Evolutionary conservation across 2,329 filamentous ascomycete species (phyloP).

Genomic region (Sclerotinia nivalis): DNA sequence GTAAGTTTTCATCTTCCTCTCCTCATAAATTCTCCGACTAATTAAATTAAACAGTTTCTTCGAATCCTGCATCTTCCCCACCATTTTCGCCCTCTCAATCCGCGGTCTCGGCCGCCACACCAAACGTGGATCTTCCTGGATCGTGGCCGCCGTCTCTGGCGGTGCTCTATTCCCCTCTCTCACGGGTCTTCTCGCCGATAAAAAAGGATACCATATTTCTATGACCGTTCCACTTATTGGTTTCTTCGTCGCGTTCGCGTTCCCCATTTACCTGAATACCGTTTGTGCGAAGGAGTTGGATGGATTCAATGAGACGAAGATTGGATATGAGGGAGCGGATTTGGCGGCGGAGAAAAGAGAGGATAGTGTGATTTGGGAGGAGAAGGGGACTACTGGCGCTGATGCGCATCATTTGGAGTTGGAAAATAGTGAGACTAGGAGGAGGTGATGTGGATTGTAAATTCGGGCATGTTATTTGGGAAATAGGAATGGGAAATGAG

Average conservation of each 20-base stretch:
- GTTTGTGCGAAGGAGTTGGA: slow-evolving; percentile 42
- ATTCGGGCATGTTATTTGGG: background rate
- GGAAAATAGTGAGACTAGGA: background rate
- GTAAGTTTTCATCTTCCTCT: slow-evolving; percentile 40
- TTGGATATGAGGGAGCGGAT: slow-evolving; percentile 37
- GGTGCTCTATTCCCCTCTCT: slow-evolving; percentile 36
- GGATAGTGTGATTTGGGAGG: slow-evolving; percentile 2
- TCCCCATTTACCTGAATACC: slow-evolving; percentile 42
- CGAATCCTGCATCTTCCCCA: slow-evolving; percentile 79
- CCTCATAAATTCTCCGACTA: background rate
- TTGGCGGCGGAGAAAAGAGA: slow-evolving; percentile 4
- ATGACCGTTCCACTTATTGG: slow-evolving; percentile 42
- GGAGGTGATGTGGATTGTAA: background rate
- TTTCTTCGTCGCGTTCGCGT: slow-evolving; percentile 42
- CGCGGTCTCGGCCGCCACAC: slow-evolving; percentile 76
- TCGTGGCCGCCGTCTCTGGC: slow-evolving; percentile 52
- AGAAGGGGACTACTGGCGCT: slow-evolving; percentile 1
- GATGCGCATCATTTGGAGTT: slow-evolving; percentile 7
- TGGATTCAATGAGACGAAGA: slow-evolving; percentile 43
- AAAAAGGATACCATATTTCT: slow-evolving; percentile 25
- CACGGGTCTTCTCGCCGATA: slow-evolving; percentile 25
- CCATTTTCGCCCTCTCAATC: slow-evolving; percentile 77
- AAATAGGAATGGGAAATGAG: background rate
- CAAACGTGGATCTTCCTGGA: slow-evolving; percentile 76
- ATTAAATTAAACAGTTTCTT: slow-evolving; percentile 50